A percentile compares a stretch with the other conserved stretches of the same genome.
phyloP scores from a whole-genome alignment of 495 filamentous ascomycete genomes.

The Tuber melanosporum region DNA sequence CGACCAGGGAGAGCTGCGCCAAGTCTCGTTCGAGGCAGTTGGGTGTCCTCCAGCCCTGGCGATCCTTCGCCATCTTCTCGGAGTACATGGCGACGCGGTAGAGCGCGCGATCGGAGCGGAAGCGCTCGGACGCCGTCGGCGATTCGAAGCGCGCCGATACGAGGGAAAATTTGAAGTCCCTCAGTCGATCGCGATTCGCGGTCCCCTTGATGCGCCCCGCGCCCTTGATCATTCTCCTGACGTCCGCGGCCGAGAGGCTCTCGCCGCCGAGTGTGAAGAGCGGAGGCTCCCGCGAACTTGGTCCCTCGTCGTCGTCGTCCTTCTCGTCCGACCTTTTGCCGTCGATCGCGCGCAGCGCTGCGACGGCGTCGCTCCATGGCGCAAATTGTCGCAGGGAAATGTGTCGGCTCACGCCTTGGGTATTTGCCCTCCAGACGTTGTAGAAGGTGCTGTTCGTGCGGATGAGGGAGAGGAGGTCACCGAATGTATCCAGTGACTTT shows the following conservation, averaged over 20 bases:
- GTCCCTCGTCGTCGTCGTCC: not conserved
- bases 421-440: not conserved
- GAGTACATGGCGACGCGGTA: not conserved
- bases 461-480: not conserved
- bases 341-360: not conserved
- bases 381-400: conserved; percentile 1
- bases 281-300: not conserved
- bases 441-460: not conserved
- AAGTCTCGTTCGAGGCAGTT: not conserved
- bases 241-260: not conserved
- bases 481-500: not conserved
- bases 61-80: not conserved
- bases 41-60: not conserved
- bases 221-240: not conserved
- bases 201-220: not conserved
- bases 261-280: not conserved
- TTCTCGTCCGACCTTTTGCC: not conserved
- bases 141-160: not conserved
- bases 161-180: not conserved
- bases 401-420: not conserved
- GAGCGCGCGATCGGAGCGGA: not conserved
- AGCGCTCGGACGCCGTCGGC: not conserved
- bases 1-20: not conserved
- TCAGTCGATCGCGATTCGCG: not conserved
- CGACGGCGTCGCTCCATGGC: not conserved